Conservation (phyloP, 1,284 basidiomycete species). For the Lentinula novae-zelandiae region DNA sequence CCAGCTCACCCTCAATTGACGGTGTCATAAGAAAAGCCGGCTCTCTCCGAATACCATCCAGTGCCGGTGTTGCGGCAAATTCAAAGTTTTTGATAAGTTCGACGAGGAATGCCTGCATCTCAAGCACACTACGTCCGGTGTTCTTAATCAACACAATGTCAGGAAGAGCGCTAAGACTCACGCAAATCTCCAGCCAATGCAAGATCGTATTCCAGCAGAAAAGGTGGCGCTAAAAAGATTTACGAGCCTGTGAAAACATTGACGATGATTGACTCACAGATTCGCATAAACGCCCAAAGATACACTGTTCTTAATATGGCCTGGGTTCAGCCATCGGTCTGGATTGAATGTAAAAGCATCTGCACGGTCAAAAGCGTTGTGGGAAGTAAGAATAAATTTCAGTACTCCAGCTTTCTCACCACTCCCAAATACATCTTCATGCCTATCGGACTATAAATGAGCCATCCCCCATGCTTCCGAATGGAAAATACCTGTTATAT, state of each 20-base stretch:
- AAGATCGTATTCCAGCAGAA: slow-evolving; percentile 36
- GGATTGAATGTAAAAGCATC: slow-evolving; percentile 37
- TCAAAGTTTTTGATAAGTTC: slow-evolving; percentile 47
- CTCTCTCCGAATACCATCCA: slow-evolving; percentile 35
- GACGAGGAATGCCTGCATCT: slow-evolving; percentile 32
- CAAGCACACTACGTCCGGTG: background rate
- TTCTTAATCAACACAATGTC: background rate
- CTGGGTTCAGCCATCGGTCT: slow-evolving; percentile 40
- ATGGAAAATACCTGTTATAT: slow-evolving; percentile 23
- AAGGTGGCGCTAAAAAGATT: slow-evolving; percentile 35
- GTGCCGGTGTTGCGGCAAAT: slow-evolving; percentile 35
- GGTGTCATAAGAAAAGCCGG: slow-evolving; percentile 42
- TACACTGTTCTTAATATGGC: slow-evolving; percentile 29
- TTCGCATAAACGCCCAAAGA: slow-evolving; percentile 47
- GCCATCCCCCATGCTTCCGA: too few species aligned
- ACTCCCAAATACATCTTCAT: slow-evolving; percentile 29
- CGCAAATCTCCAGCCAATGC: slow-evolving; percentile 53
- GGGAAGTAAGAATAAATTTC: background rate
- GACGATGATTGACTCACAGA: slow-evolving; percentile 34
- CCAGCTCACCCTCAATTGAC: slow-evolving; percentile 40
- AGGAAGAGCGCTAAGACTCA: slow-evolving; percentile 16
- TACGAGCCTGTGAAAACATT: background rate
- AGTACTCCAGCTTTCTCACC: background rate
- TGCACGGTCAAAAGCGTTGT: too few species aligned
- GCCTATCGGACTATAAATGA: slow-evolving; percentile 15